Percentiles rank a stretch among this genome's conserved stretches.
Evolutionary conservation across 2,329 filamentous ascomycete genomes (phyloP).

Genomic region (Calonectria fujianensis): DNA sequence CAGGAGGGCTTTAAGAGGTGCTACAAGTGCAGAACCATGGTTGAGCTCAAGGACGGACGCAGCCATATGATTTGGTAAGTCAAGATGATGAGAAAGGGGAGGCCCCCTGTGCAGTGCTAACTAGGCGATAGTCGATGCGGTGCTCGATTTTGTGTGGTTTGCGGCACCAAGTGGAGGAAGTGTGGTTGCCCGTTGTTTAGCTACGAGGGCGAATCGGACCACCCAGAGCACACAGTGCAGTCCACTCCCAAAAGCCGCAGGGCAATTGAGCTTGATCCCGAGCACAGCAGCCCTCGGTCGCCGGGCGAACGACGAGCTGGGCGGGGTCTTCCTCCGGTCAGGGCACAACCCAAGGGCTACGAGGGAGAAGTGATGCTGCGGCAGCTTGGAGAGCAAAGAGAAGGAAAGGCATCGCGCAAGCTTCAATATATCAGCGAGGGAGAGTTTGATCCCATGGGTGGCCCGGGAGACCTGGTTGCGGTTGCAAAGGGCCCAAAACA

Average conservation of each 20-base stretch:
- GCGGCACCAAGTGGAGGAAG: conserved; percentile 86
- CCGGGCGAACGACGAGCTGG: conserved; percentile 56
- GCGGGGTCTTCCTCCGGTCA: conserved; percentile 50
- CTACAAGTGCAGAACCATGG: conserved; percentile 82
- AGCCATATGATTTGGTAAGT: conserved; percentile 92
- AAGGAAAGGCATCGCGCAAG: conserved; percentile 61
- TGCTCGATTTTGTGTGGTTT: conserved; percentile 91
- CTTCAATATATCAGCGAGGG: conserved; percentile 61
- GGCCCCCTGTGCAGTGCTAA: conserved; percentile 41
- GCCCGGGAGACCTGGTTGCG: conserved; percentile 64
- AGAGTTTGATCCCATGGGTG: conserved; percentile 59
- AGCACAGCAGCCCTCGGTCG: conserved; percentile 50
- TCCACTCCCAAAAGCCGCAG: conserved; percentile 61
- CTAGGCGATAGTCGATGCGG: conserved; percentile 77
- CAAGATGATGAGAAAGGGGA: background rate
- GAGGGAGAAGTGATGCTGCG: conserved; percentile 69
- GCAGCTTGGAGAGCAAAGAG: conserved; percentile 67
- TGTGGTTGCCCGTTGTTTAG: conserved; percentile 91
- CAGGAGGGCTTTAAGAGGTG: conserved; percentile 85
- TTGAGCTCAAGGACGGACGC: conserved; percentile 88
- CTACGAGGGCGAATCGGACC: conserved; percentile 75
- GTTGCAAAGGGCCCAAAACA: conserved; percentile 63
- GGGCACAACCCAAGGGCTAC: conserved; percentile 58
- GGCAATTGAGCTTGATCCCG: conserved; percentile 48
- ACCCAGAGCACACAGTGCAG: conserved; percentile 71